Evolutionary conservation across 2,329 filamentous ascomycete species (phyloP).

Genomic region (Aspergillus fischeri): DNA sequence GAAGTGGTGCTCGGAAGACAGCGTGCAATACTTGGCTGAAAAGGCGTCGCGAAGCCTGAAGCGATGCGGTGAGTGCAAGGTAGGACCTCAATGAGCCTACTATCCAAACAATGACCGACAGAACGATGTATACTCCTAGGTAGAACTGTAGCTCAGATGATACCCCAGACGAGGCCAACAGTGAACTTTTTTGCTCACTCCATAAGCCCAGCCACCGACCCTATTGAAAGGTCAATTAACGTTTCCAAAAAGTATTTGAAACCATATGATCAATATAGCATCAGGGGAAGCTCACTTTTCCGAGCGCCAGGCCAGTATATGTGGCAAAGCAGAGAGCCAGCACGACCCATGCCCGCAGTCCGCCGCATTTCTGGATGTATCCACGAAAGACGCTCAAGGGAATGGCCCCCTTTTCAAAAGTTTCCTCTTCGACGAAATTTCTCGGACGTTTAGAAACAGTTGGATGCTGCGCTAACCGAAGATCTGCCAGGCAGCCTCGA

Average conservation of each 20-base stretch:
- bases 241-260: background rate
- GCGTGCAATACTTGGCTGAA: constrained; percentile 64
- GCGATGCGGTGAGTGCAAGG: constrained; percentile 46
- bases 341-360: background rate
- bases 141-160: background rate
- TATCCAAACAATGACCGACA: background rate
- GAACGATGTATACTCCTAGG: background rate
- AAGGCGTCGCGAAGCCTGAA: constrained; percentile 61
- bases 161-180: background rate
- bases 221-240: background rate
- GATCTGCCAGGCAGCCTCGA: background rate
- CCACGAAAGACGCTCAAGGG: background rate
- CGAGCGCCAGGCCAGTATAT: background rate
- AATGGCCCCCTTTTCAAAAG: background rate
- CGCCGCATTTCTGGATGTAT: background rate
- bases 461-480: background rate
- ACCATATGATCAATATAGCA: background rate
- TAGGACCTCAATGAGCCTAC: background rate
- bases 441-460: background rate
- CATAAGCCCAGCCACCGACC: background rate
- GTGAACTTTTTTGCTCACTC: background rate
- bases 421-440: background rate
- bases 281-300: background rate
- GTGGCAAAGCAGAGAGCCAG: background rate
- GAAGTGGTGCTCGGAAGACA: constrained; percentile 64